phyloP scores from a whole-genome alignment of 441 rosid species.

The Oxalis stricta region DNA sequence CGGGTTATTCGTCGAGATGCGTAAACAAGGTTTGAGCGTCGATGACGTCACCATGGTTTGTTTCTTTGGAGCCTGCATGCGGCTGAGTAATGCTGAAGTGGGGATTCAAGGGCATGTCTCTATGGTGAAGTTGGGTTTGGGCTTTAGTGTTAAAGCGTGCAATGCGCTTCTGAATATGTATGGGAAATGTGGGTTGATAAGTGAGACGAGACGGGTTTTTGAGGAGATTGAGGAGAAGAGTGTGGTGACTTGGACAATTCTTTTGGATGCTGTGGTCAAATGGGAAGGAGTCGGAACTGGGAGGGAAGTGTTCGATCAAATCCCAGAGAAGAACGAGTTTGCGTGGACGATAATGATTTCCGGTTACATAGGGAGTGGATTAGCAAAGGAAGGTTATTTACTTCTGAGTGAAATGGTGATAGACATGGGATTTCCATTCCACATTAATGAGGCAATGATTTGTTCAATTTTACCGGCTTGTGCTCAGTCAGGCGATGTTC shows the following conservation, averaged over 20 bases:
- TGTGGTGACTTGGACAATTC: conserved; percentile 67
- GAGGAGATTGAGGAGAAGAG: conserved; percentile 33
- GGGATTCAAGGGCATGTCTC: conserved; percentile 52
- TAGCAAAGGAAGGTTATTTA: conserved; percentile 24
- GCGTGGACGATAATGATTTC: conserved; percentile 62
- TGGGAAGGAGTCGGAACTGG: conserved; percentile 56
- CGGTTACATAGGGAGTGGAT: conserved; percentile 55
- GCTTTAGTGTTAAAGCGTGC: conserved; percentile 26
- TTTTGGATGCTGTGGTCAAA: conserved; percentile 44
- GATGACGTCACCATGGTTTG: conserved; percentile 49
- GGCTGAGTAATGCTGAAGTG: conserved; percentile 23
- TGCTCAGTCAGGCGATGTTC: conserved; percentile 51
- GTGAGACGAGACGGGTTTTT: conserved; percentile 32
- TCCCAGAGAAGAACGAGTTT: conserved; percentile 66
- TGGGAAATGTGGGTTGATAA: conserved; percentile 43
- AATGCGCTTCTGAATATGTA: conserved; percentile 66
- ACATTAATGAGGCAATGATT: conserved; percentile 41
- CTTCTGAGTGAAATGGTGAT: conserved; percentile 41
- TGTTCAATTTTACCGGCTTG: conserved; percentile 60
- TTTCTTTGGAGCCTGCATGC: conserved; percentile 33
- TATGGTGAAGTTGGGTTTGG: conserved; percentile 41
- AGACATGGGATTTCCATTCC: conserved; percentile 17
- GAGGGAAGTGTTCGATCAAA: conserved; percentile 38
- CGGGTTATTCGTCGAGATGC: conserved; percentile 36
- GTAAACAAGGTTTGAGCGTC: conserved; percentile 16